Percentiles rank a stretch among this genome's conserved stretches.
Conservation (phyloP, 768 basidiomycete genomes). For the Lactarius quietus region DNA sequence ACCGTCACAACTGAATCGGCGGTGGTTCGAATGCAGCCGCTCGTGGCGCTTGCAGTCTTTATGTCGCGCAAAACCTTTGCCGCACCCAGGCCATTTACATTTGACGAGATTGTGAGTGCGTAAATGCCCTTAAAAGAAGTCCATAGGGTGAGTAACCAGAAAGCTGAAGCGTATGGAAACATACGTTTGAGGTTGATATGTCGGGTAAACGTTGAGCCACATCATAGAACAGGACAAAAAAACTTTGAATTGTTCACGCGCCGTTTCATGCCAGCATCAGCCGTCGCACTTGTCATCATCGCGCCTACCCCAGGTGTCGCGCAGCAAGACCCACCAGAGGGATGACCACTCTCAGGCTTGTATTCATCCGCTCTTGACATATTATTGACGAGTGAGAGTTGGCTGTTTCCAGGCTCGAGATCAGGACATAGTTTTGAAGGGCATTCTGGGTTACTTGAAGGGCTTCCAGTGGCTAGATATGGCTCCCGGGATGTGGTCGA, state of each 20-base stretch:
- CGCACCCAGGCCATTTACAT: too few relatives aligned
- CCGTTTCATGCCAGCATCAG: conserved; percentile 78
- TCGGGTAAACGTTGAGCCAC: conserved; percentile 92
- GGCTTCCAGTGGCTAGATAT: conserved; percentile 25
- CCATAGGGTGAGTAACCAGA: conserved; percentile 10
- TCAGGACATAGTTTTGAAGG: conserved; percentile 45
- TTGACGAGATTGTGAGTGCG: conserved; percentile 93
- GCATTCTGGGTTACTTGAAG: conserved; percentile 15
- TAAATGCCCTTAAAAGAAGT: conserved; percentile 64
- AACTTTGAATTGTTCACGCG: conserved; percentile 89
- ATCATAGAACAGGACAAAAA: conserved; percentile 88
- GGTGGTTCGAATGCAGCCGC: conserved; percentile 87
- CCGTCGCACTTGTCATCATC: conserved; percentile 87
- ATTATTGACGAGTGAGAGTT: background rate
- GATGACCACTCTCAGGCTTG: background rate
- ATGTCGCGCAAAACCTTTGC: conserved; percentile 90
- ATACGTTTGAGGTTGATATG: conserved; percentile 90
- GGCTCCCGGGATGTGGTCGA: conserved; percentile 39
- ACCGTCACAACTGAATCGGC: conserved; percentile 90
- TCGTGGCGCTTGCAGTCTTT: conserved; percentile 98
- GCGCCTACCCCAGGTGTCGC: conserved; percentile 35
- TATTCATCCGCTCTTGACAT: conserved; percentile 5
- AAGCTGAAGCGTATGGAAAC: conserved; percentile 26
- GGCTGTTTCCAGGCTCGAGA: background rate
- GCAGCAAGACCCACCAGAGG: conserved; percentile 24